phyloP scores from a whole-genome alignment of 2,329 filamentous ascomycete genomes.

The Corinectria fuckeliana region DNA sequence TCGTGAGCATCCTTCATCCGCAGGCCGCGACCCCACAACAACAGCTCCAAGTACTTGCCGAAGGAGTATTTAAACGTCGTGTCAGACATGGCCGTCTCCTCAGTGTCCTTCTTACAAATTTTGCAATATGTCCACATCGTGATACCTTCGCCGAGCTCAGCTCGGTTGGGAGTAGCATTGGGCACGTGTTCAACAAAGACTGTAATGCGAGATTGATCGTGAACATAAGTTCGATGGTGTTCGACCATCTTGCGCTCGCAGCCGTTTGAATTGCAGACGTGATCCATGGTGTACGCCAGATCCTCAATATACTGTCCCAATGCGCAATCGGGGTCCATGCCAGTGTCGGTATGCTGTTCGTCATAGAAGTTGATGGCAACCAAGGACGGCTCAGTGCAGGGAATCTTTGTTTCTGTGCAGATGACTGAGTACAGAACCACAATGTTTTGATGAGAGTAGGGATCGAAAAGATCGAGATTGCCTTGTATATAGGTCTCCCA shows the following conservation, averaged over 20 bases:
- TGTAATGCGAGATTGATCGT: constrained; percentile 92
- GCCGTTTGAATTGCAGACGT: constrained; percentile 80
- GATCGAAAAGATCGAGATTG: constrained; percentile 89
- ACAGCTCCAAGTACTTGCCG: constrained; percentile 96
- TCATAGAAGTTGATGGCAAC: constrained; percentile 93
- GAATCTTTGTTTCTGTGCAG: constrained; percentile 91
- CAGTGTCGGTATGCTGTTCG: constrained; percentile 77
- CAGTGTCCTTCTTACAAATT: constrained; percentile 87
- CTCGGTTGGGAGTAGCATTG: constrained; percentile 50
- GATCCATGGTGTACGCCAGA: constrained; percentile 76
- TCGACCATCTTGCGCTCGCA: constrained; percentile 90
- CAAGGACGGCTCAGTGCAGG: constrained; percentile 89
- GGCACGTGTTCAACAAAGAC: constrained; percentile 75
- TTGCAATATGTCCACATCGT: constrained; percentile 99
- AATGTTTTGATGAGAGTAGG: constrained; percentile 95
- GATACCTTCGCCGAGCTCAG: constrained; percentile 68
- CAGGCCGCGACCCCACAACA: constrained; percentile 91
- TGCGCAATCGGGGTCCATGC: constrained; percentile 86
- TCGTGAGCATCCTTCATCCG: constrained; percentile 72
- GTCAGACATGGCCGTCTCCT: constrained; percentile 88
- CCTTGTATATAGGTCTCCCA: constrained; percentile 96
- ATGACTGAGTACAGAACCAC: constrained; percentile 93
- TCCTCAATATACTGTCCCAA: constrained; percentile 96
- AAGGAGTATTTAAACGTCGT: constrained; percentile 98
- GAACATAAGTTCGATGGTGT: constrained; percentile 95